Evolutionary conservation across 345 rosid species (phyloP), one percentile per base, ranked within the genome.

Genomic region (Gossypium thurberi): DNA sequence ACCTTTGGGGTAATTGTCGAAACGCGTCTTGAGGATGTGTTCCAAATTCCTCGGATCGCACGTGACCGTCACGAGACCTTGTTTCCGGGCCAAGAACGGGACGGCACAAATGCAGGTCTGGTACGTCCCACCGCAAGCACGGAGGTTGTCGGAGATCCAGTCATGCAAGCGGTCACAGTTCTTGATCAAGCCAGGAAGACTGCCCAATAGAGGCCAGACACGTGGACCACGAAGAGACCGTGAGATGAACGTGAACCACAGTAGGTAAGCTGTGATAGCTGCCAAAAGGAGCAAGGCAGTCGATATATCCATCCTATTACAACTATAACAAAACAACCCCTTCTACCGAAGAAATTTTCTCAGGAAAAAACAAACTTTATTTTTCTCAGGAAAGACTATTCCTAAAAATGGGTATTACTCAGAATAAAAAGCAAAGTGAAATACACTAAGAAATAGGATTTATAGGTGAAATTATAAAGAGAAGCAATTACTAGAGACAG

Each of bases 1-100:
- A 21, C 98, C 98, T 79, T 94, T 94, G 33, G 98, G 98, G 86
- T 92, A 94, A 65, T 94, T 94, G 6, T 90, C 87, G 77, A 94
- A 94, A 4, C 97, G 89, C 78, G 78, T 84, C 83, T 92, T 94
- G 82, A 94, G 83, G 40, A 94, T 87, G 68, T 90, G 95, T 88
- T 92, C 98, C 1, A 94, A 66, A 75, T 94, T 94, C 78, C 81
- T 85, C 26, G 97, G 98, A 52, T 94, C 97, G 79, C 98, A 95
- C 65, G 99, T 95, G 82, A 95, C 99, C 0, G 99, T 92, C 67
- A 92, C 98, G 71, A 92, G 96, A 13, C 99, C 99, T 76, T 95
- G 98, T 82, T 86, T 89, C 78, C 63, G 79, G 13, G 96, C 91
- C 6, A 95, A 77, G 68, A 91, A 90, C 0, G 99, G 99, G 2